These are phyloP conservation scores for Chytridium lagenaria DNA, from an alignment of 371 early-diverging fungal genomes.

Conservation along the genomic window DNA sequence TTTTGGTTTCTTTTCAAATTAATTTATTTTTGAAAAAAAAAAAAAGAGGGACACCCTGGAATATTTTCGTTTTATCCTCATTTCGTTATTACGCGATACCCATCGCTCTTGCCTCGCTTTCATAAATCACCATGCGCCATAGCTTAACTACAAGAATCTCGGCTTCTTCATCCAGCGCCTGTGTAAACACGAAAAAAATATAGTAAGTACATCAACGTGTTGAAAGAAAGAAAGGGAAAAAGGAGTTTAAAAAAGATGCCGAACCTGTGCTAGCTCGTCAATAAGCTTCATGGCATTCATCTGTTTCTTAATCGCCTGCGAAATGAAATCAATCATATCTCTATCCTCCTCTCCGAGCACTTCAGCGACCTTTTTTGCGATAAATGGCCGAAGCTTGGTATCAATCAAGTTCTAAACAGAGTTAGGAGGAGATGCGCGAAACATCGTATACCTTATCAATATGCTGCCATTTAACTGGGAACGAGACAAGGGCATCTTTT, in stretches of 20 bases:
- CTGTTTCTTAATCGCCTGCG: conserved; percentile 66
- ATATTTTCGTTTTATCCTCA: too few relatives aligned
- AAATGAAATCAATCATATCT: conserved; percentile 72
- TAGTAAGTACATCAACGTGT: too few relatives aligned
- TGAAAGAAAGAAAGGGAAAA: too few relatives aligned
- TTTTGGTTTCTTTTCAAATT: too few relatives aligned
- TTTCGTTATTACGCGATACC: conserved; percentile 39
- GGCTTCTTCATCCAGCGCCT: conserved; percentile 85
- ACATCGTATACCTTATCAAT: conserved; percentile 76
- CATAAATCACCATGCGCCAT: conserved; percentile 86
- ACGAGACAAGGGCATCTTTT: conserved; percentile 74
- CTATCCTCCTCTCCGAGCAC: conserved; percentile 75
- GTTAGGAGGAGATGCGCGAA: too few relatives aligned
- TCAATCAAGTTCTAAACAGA: conserved; percentile 56
- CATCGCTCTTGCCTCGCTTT: conserved; percentile 73
- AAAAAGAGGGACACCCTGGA: too few relatives aligned
- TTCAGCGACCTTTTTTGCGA: conserved; percentile 79
- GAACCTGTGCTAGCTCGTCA: conserved; percentile 73
- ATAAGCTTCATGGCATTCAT: conserved; percentile 65
- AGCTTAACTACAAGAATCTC: conserved; percentile 80
- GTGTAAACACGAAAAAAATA: conserved; percentile 19
- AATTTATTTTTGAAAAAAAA: too few relatives aligned
- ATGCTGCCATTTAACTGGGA: conserved; percentile 79
- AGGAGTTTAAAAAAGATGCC: too few relatives aligned
- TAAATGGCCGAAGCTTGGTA: conserved; percentile 74